Conservation (phyloP, 1,284 basidiomycete species). For the Irpex sp. region DNA sequence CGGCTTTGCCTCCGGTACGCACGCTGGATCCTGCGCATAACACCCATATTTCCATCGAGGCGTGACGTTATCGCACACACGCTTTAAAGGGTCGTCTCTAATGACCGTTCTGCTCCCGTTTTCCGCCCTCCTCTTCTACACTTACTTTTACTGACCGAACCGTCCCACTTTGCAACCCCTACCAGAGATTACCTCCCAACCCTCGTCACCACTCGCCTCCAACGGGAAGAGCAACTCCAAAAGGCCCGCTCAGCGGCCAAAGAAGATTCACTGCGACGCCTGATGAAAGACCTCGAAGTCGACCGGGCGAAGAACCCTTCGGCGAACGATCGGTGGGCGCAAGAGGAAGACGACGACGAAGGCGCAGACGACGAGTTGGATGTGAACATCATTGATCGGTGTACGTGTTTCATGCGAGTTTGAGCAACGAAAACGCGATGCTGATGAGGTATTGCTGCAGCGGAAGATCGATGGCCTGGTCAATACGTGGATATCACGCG, state of each 20-base stretch:
- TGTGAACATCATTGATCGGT: slow-evolving; percentile 59
- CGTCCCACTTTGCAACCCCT: neutral
- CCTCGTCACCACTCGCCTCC: slow-evolving; percentile 33
- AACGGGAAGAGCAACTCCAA: slow-evolving; percentile 31
- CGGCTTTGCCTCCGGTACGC: no score
- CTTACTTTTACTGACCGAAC: neutral
- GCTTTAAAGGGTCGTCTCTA: no score
- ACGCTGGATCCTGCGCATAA: no score
- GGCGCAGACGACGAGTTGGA: no score
- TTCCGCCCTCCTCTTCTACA: no score
- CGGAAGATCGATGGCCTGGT: slow-evolving; percentile 60
- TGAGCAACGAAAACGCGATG: neutral
- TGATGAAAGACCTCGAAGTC: slow-evolving; percentile 85
- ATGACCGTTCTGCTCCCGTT: no score
- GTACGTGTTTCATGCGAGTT: slow-evolving; percentile 36
- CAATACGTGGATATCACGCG: slow-evolving; percentile 67
- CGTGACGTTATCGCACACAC: no score
- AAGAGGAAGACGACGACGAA: slow-evolving; percentile 58
- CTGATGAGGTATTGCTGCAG: slow-evolving; percentile 26
- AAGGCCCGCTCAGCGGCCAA: slow-evolving; percentile 61
- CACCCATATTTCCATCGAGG: no score
- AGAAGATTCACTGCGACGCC: slow-evolving; percentile 72
- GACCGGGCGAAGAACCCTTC: slow-evolving; percentile 51
- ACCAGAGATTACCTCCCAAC: slow-evolving; percentile 84
- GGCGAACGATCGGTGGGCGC: slow-evolving; percentile 58